phyloP scores from a whole-genome alignment of 148 eudicot genomes.

The Arctostaphylos glauca region DNA sequence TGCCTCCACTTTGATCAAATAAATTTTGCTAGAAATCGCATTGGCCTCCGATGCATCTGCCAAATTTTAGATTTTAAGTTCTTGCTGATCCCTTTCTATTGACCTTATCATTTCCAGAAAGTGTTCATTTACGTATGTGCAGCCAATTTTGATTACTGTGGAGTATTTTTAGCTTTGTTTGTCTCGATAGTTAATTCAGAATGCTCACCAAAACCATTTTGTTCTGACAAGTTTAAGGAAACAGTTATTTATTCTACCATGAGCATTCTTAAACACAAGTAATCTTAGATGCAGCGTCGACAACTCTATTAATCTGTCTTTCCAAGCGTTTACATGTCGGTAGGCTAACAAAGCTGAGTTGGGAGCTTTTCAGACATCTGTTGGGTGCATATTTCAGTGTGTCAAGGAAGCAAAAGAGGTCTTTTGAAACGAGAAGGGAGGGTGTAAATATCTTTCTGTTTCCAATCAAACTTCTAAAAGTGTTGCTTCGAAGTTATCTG shows the following conservation, averaged over 20 bases:
- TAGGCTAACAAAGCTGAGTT: background rate
- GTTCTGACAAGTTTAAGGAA: background rate
- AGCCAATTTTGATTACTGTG: background rate
- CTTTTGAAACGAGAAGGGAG: background rate
- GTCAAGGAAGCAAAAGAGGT: background rate
- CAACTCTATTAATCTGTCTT: background rate
- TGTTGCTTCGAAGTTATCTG: background rate
- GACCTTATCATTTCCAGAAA: background rate
- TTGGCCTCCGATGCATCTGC: background rate
- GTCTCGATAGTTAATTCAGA: background rate
- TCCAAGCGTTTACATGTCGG: background rate
- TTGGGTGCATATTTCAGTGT: background rate
- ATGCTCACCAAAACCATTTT: background rate
- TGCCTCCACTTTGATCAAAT: background rate
- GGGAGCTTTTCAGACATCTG: background rate
- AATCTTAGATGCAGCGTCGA: background rate
- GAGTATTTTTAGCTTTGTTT: background rate
- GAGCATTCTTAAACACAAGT: background rate
- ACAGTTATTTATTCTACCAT: background rate
- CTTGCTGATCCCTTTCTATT: background rate
- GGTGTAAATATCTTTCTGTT: background rate
- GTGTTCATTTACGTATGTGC: background rate
- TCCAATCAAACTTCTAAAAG: background rate
- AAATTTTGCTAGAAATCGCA: slow-evolving; percentile 1
- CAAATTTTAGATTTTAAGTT: background rate